These are phyloP conservation scores for Rhododendron vialii DNA, from an alignment of 148 eudicot species.

Conservation along the genomic window DNA sequence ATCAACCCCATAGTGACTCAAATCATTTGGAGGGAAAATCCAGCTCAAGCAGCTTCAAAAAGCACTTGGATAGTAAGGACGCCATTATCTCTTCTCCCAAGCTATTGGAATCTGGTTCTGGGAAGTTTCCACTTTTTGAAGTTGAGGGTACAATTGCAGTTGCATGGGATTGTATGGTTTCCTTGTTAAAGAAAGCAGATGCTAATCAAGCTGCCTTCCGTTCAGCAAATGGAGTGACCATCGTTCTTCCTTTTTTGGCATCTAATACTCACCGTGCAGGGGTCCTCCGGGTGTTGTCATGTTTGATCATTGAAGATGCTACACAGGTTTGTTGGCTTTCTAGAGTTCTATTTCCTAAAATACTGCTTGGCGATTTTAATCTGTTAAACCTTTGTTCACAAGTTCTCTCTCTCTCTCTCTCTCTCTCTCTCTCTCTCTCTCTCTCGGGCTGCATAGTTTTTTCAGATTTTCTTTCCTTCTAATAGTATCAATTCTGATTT, in stretches of 20 bases:
- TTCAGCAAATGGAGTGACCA: slow-evolving; percentile 72
- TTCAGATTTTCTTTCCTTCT: not conserved
- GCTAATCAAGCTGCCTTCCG: slow-evolving; percentile 91
- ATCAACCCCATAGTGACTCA: slow-evolving; percentile 40
- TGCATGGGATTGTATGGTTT: slow-evolving; percentile 97
- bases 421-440: not conserved
- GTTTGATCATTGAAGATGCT: slow-evolving; percentile 83
- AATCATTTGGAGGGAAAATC: slow-evolving; percentile 48
- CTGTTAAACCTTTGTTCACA: not conserved
- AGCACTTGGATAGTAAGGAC: slow-evolving; percentile 73
- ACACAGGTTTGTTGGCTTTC: slow-evolving; percentile 55
- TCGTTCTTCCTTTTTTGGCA: slow-evolving; percentile 79
- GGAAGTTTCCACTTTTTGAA: slow-evolving; percentile 81
- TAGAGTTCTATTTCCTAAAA: not conserved
- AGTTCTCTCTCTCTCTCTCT: not conserved
- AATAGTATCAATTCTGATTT: not conserved
- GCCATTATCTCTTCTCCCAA: slow-evolving; percentile 92
- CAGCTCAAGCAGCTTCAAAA: slow-evolving; percentile 70
- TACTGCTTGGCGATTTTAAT: slow-evolving; percentile 10
- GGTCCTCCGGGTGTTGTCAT: slow-evolving; percentile 83
- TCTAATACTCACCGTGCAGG: slow-evolving; percentile 88
- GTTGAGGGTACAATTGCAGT: slow-evolving; percentile 59
- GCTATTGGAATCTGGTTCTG: slow-evolving; percentile 84
- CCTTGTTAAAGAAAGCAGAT: slow-evolving; percentile 89
- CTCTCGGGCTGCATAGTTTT: not conserved